A percentile compares a stretch with the other conserved stretches of the same genome.
phyloP scores from a whole-genome alignment of 495 filamentous ascomycete species.

The Podospora australis region DNA sequence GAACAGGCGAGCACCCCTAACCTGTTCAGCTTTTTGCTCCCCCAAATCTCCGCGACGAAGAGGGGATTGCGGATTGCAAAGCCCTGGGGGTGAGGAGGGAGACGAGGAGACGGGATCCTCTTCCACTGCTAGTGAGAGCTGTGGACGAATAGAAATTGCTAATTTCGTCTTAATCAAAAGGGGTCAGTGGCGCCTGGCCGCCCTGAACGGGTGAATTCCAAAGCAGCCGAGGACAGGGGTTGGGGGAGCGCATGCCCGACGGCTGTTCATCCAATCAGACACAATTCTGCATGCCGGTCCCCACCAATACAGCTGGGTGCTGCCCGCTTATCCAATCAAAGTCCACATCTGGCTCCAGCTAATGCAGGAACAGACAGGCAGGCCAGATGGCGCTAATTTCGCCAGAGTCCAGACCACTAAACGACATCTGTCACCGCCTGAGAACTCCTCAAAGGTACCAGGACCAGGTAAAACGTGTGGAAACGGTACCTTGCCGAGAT shows the following conservation, averaged over 20 bases:
- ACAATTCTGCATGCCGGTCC: too few relatives aligned
- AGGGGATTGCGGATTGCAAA: conserved; percentile 17
- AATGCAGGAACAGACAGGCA: conserved; percentile 18
- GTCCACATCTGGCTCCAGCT: conserved; percentile 2
- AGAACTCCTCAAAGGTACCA: not conserved
- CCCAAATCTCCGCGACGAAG: conserved; percentile 26
- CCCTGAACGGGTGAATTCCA: not conserved
- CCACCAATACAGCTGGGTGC: too few relatives aligned
- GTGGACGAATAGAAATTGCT: conserved; percentile 32
- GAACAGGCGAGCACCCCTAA: conserved; percentile 5
- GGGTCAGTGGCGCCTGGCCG: conserved; percentile 11
- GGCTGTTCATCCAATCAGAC: too few relatives aligned
- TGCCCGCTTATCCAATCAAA: too few relatives aligned
- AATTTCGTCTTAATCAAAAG: conserved; percentile 30
- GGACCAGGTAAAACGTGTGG: conserved; percentile 8
- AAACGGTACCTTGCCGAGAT: conserved; percentile 19
- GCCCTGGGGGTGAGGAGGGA: too few relatives aligned
- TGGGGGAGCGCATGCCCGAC: too few relatives aligned
- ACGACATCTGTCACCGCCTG: conserved; percentile 2
- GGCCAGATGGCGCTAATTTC: conserved; percentile 24
- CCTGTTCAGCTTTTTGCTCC: conserved; percentile 12
- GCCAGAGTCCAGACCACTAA: conserved; percentile 4
- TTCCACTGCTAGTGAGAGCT: conserved; percentile 3
- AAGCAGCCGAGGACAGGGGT: not conserved
- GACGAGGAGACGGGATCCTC: conserved; percentile 7